Evolutionary conservation across 1,284 basidiomycete species (phyloP), one percentile per base, ranked within the genome.

Genomic region (Moesziomyces aphidis): DNA sequence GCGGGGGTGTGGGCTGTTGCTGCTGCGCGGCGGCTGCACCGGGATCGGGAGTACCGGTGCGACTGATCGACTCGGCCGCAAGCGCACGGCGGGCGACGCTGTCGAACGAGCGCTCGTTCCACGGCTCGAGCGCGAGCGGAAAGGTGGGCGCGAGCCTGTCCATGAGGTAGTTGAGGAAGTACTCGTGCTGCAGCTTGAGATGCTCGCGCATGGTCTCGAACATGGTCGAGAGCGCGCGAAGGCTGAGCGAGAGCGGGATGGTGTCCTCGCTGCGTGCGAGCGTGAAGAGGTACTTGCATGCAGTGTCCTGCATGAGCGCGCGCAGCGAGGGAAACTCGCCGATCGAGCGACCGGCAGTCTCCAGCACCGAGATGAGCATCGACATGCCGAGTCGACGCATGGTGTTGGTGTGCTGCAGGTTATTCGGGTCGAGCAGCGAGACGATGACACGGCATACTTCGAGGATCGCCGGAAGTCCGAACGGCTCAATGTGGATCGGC

Each of bases 171-270:
- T 94, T 91, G 31, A 99, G 86, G 86, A 96, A 97, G 17, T 98
- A 89, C 83, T 99, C 97, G 81, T 95, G 92, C 83, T 99, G 97
- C n/a, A 96, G 88, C 86, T 98, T 99, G 58, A 99, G 88, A 79
- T 95, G 89, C 52, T 89, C 88, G 6, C 92, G 89, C 90, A 96
- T 92, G 4, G 93, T 93, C 72, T 94, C 91, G 79, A 98, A 92
- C 73, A 98, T 89, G 5, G 93, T 93, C 5, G 92, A 90, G 62
- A 95, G 93, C 0, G 93, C 91, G 26, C 96, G 91, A 43, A 99
- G 87, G 31, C 93, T 89, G 57, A 90, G 88, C 44, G 93, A 90
- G 11, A 98, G 88, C 46, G 99, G 89, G 49, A 89, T 88, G 2
- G 90, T 88, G 64, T 94, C 93, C 76, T 97, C 95, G 6, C 94